A percentile compares a stretch with the other conserved stretches of the same genome.
phyloP scores from a whole-genome alignment of 169 alveolate species.

The Eimeria zaria region DNA sequence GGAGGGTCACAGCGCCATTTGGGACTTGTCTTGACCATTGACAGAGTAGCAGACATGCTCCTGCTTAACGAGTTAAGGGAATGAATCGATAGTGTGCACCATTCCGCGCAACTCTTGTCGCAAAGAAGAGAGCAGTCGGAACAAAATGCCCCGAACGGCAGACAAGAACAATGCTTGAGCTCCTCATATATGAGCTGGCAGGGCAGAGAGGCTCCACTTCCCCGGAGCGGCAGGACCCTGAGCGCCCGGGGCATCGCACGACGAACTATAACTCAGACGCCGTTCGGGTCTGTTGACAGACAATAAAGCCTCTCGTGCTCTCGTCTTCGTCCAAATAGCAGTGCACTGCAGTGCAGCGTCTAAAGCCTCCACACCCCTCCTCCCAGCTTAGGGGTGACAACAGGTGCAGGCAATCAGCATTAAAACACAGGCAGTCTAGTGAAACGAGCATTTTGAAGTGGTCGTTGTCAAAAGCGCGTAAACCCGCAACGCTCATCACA shows the following conservation, averaged over 20 bases:
- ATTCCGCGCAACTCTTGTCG: background rate
- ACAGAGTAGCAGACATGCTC: background rate
- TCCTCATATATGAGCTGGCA: background rate
- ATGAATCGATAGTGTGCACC: background rate
- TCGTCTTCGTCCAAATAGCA: conserved; percentile 3
- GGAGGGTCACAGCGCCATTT: background rate
- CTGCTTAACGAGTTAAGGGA: background rate
- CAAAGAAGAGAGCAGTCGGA: conserved; percentile 27
- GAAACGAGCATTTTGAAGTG: background rate
- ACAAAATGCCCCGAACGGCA: conserved; percentile 22
- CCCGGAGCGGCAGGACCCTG: background rate
- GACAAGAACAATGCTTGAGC: background rate
- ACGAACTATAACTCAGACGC: background rate
- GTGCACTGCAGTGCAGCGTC: conserved; percentile 8
- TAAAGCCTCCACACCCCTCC: background rate
- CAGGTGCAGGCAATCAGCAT: background rate
- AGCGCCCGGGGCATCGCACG: background rate
- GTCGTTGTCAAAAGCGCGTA: background rate
- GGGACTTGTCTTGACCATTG: background rate
- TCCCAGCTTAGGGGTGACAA: background rate
- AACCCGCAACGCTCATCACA: background rate
- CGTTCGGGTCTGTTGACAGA: background rate
- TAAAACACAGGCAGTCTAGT: background rate
- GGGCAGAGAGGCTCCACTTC: background rate
- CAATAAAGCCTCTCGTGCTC: background rate